A percentile compares a stretch with the other conserved stretches of the same genome.
Conservation (phyloP, 2,329 filamentous ascomycete species). For the Taxawa tesnikishii region DNA sequence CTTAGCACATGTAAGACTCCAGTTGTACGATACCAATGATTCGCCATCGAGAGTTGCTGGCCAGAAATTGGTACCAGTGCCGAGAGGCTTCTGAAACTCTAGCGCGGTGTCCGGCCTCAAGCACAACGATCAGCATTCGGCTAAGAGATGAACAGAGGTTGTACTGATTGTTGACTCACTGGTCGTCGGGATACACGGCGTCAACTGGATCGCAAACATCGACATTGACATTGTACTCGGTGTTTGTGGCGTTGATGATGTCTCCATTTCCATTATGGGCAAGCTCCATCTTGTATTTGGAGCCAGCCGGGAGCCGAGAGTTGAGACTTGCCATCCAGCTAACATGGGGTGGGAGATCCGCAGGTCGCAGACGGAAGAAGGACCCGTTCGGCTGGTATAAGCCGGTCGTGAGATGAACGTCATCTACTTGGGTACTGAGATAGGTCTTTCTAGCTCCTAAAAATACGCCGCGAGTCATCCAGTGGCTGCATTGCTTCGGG, state of each 20-base stretch:
- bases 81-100: constrained; percentile 33
- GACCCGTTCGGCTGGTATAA: constrained; percentile 31
- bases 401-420: constrained; percentile 43
- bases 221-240: too few species aligned
- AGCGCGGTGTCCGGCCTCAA: constrained; percentile 27
- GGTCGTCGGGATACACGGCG: constrained; percentile 26
- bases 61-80: constrained; percentile 26
- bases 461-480: constrained; percentile 16
- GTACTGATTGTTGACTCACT: too few species aligned
- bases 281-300: constrained; percentile 40
- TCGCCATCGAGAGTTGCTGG: constrained; percentile 26
- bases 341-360: constrained; percentile 35
- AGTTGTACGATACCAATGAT: constrained; percentile 34
- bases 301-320: constrained; percentile 38
- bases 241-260: constrained; percentile 30
- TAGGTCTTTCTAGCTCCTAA: constrained; percentile 43
- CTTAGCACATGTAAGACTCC: constrained; percentile 37
- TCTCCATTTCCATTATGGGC: constrained; percentile 45
- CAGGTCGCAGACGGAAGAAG: constrained; percentile 36
- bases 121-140: too few species aligned
- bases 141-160: too few species aligned
- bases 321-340: constrained; percentile 31
- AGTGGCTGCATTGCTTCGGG: too few species aligned
- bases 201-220: constrained; percentile 19
- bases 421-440: constrained; percentile 47